A percentile compares a stretch with the other conserved stretches of the same genome.
These are phyloP conservation scores for Gracilaria gracilis DNA, from an alignment of 23 red algal species.

Conservation along the genomic window DNA sequence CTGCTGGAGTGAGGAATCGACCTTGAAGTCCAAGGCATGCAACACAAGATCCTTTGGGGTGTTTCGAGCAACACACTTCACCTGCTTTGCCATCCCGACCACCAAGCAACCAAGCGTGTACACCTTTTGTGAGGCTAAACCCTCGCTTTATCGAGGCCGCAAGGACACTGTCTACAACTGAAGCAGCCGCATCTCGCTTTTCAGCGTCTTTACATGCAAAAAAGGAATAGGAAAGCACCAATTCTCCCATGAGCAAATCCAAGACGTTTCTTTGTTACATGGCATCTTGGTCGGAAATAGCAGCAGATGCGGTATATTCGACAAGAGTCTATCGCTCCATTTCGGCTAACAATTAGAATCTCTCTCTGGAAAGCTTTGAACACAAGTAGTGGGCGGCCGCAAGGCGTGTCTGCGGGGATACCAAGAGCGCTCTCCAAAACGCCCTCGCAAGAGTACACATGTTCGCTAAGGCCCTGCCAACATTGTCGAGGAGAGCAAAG, in stretches of 20 bases:
- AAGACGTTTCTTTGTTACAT: slow-evolving; percentile 74
- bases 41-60: slow-evolving; percentile 55
- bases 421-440: slow-evolving; percentile 70
- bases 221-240: slow-evolving; percentile 70
- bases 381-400: slow-evolving; percentile 67
- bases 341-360: slow-evolving; percentile 15
- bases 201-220: slow-evolving; percentile 39
- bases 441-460: slow-evolving; percentile 44
- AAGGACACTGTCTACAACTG: slow-evolving; percentile 68
- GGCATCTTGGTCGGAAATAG: slow-evolving; percentile 73
- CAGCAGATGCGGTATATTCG: slow-evolving; percentile 63
- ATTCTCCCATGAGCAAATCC: slow-evolving; percentile 68
- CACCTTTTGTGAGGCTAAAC: slow-evolving; percentile 76
- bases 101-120: slow-evolving; percentile 78
- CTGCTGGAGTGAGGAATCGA: slow-evolving; percentile 16
- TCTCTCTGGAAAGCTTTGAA: slow-evolving; percentile 39
- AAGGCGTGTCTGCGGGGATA: slow-evolving; percentile 66
- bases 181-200: slow-evolving; percentile 38
- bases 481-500: slow-evolving; percentile 54
- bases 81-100: slow-evolving; percentile 40
- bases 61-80: slow-evolving; percentile 40
- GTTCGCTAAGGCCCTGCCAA: slow-evolving; percentile 34
- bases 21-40: slow-evolving; percentile 39
- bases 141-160: slow-evolving; percentile 65
- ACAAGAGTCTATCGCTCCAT: slow-evolving; percentile 74